A percentile compares a stretch with the other conserved stretches of the same genome.
These are phyloP conservation scores for Pilasporangium apinafurcum DNA, from an alignment of 352 stramenopile species.

Conservation along the genomic window DNA sequence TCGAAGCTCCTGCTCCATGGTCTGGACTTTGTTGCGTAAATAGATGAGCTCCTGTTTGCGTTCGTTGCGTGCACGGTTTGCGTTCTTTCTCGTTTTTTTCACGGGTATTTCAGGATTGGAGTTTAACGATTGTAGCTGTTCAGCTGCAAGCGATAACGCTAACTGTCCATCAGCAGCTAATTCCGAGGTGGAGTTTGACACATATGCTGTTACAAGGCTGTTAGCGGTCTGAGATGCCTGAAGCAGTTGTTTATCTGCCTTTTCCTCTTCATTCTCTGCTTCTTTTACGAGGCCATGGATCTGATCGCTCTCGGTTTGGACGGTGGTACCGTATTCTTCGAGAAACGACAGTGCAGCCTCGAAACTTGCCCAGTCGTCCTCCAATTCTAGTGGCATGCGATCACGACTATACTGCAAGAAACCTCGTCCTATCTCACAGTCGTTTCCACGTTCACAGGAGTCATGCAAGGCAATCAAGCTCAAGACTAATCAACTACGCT, in stretches of 20 bases:
- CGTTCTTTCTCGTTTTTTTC: not conserved
- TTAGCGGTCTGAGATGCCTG: not conserved
- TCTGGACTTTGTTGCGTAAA: slow-evolving; percentile 1
- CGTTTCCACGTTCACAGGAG: too few species aligned
- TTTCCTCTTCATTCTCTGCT: too few species aligned
- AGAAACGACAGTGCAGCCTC: not conserved
- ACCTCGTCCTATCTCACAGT: too few species aligned
- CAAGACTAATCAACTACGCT: too few species aligned
- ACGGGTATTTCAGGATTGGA: not conserved
- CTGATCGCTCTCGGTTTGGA: not conserved
- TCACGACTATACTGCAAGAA: too few species aligned
- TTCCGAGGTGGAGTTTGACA: not conserved
- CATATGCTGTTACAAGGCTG: too few species aligned
- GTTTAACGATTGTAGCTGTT: not conserved
- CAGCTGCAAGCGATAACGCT: too few species aligned
- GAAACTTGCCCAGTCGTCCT: not conserved
- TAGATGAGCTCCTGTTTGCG: slow-evolving; percentile 3
- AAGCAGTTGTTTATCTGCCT: not conserved
- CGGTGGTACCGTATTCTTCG: not conserved
- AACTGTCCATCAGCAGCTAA: not conserved
- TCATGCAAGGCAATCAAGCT: too few species aligned
- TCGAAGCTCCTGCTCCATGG: slow-evolving; percentile 10
- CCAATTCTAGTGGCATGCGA: too few species aligned
- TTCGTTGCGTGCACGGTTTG: not conserved
- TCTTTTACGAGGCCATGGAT: not conserved